Base-by-base conservation (phyloP, 345 rosid genomes). In the Populus nigra region DNA sequence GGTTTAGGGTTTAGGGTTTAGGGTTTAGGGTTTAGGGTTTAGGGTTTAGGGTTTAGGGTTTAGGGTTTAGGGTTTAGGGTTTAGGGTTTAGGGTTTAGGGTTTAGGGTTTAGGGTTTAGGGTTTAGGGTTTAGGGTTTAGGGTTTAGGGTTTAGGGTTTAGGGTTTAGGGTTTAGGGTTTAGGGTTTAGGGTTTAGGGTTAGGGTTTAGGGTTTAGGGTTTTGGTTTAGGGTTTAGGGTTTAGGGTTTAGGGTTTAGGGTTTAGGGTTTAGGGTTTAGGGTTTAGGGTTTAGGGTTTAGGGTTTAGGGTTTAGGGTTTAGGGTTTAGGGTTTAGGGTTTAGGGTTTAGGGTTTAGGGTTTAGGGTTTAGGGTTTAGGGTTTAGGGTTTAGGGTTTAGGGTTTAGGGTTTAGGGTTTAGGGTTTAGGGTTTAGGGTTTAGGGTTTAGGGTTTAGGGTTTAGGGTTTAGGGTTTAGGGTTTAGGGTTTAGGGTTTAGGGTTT, bases 311-410 rank as follows among this genome's bases (percentile, higher is more conserved):
- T 16, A 25, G 43, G 65, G n/a, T 72, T 50, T 16, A 5, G 65
- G 65, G 7, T 50, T 27, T 43, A 53, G 38, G 75, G 62, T 49
- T 50, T 49, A 53, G 75, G 65, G 62, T 72, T 50, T 49, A 45
- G 75, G 75, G 29, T 50, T 72, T 50, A 65, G 75, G 41, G 50
- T 53, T 72, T 50, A 41, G 81, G 77, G 65, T 65, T 78, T 17
- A 27, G 66, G 77, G 71, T 47, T 73, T 66, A 59, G 82, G 78
- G 33, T 79, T 77, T 36, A 38, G 84, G 73, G 53, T 76, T 72
- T 45, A 47, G 78, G 84, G 50, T 72, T 77, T 59, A 29, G 84
- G 77, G 77, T 72, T 35, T 35, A 35, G 38, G 38, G 38, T 35
- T 35, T 35, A 35, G 38, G 38, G 38, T 35, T 35, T 35, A 35